Percentiles rank a stretch among this genome's conserved stretches.
These are phyloP conservation scores for Neonectria magnoliae DNA, from an alignment of 2,329 filamentous ascomycete genomes.

Conservation along the genomic window DNA sequence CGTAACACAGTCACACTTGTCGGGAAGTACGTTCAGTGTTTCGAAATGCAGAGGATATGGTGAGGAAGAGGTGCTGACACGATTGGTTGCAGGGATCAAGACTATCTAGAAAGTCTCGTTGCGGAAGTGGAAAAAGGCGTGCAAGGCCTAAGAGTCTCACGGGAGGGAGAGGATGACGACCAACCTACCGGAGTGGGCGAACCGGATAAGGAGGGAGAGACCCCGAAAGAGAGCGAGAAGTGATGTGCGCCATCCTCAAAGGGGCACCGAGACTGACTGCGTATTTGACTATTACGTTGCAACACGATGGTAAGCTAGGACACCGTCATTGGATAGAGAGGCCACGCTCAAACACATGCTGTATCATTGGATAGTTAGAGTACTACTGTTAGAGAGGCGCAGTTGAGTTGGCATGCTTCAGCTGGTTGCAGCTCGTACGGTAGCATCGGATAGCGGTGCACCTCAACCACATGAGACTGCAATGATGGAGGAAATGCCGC, in stretches of 20 bases:
- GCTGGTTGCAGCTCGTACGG: background rate
- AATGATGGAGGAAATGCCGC: slow-evolving; percentile 6
- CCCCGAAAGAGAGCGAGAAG: slow-evolving; percentile 18
- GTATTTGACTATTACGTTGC: slow-evolving; percentile 3
- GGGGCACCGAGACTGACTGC: slow-evolving; percentile 10
- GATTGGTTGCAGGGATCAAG: slow-evolving; percentile 67
- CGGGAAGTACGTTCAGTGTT: slow-evolving; percentile 56
- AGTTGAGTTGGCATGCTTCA: background rate
- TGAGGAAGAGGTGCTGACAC: slow-evolving; percentile 26
- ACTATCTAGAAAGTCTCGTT: slow-evolving; percentile 81
- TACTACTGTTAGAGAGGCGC: background rate
- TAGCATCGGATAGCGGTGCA: background rate
- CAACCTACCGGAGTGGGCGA: slow-evolving; percentile 44
- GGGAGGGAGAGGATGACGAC: slow-evolving; percentile 79
- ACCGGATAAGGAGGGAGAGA: slow-evolving; percentile 20
- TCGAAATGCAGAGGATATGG: slow-evolving; percentile 30
- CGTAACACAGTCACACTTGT: slow-evolving; percentile 92
- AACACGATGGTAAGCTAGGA: background rate
- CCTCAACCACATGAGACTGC: background rate
- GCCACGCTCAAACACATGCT: slow-evolving; percentile 4
- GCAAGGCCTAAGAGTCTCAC: slow-evolving; percentile 73
- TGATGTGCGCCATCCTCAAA: slow-evolving; percentile 2
- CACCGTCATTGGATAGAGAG: slow-evolving; percentile 12
- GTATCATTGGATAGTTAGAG: slow-evolving; percentile 6
- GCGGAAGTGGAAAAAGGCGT: slow-evolving; percentile 81